phyloP scores from a whole-genome alignment of 1,284 basidiomycete species.

The Neolentinus lepideus region DNA sequence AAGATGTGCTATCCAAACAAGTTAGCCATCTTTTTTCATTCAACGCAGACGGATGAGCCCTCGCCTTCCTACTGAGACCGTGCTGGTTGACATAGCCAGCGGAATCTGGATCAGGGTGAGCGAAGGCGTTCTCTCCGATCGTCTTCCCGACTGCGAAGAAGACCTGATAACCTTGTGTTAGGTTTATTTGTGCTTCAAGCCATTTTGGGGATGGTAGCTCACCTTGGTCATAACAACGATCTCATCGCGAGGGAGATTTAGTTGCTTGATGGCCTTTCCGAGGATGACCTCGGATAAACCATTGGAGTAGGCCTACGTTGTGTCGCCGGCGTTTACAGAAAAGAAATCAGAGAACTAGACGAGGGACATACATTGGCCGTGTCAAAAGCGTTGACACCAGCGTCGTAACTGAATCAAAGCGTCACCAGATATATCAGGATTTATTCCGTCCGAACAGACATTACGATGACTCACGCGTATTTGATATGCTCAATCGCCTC shows the following conservation, averaged over 20 bases:
- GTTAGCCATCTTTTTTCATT: neutral
- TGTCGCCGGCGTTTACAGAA: too few relatives aligned
- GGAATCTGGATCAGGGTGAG: conserved; percentile 7
- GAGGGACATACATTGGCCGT: conserved; percentile 27
- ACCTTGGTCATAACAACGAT: conserved; percentile 79
- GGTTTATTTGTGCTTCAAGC: neutral
- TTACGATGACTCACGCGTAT: conserved; percentile 14
- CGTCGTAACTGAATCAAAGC: conserved; percentile 16
- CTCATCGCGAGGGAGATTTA: conserved; percentile 64
- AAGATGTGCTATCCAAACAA: conserved; percentile 22
- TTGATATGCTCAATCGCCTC: conserved; percentile 21
- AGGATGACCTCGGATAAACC: conserved; percentile 71
- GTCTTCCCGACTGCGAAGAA: conserved; percentile 4
- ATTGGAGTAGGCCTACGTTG: conserved; percentile 48
- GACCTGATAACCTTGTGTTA: neutral
- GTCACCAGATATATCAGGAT: neutral
- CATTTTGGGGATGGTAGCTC: conserved; percentile 2
- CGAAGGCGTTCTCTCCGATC: neutral
- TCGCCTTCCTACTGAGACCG: conserved; percentile 26
- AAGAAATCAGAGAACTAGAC: too few relatives aligned
- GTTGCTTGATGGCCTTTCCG: conserved; percentile 73
- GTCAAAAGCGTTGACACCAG: conserved; percentile 37
- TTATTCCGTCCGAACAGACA: neutral
- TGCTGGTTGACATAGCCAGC: conserved; percentile 25
- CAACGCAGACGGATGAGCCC: neutral